These are phyloP conservation scores for Lasiodiplodia theobromae DNA, from an alignment of 2,329 filamentous ascomycete species.

Conservation along the genomic window DNA sequence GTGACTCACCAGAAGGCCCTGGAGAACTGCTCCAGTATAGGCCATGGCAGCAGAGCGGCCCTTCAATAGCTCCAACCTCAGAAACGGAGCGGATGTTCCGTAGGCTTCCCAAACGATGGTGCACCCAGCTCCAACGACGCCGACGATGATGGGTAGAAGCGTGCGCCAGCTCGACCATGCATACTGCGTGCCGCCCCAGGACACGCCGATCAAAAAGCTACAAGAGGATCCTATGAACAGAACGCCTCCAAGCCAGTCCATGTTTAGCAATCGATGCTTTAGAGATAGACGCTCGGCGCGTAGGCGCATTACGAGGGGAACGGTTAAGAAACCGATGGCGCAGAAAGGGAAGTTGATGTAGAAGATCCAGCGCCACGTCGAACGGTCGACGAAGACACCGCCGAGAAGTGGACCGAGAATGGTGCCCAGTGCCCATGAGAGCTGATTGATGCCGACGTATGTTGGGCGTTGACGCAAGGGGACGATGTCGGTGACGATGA, in stretches of 20 bases:
- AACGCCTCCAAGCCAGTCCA: constrained; percentile 67
- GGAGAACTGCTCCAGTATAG: no score
- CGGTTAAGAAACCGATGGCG: constrained; percentile 38
- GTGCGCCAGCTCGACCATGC: constrained; percentile 35
- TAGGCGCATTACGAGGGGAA: constrained; percentile 53
- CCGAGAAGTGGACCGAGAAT: constrained; percentile 45
- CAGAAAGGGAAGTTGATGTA: constrained; percentile 49
- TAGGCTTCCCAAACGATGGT: no score
- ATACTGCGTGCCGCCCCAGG: constrained; percentile 51
- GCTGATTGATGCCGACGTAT: constrained; percentile 34
- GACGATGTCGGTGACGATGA: constrained; percentile 34
- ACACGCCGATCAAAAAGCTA: constrained; percentile 64
- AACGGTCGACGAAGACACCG: constrained; percentile 35
- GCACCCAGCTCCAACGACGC: neutral
- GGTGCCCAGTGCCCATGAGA: constrained; percentile 42
- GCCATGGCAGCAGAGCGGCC: constrained; percentile 32
- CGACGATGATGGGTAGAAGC: constrained; percentile 35
- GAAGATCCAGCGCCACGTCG: constrained; percentile 47
- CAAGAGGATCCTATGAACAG: constrained; percentile 64
- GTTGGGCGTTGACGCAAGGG: constrained; percentile 34
- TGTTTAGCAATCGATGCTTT: constrained; percentile 53
- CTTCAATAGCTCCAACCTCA: no score
- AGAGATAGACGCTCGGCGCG: constrained; percentile 43
- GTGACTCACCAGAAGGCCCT: no score
- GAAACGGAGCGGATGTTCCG: no score